Evolutionary conservation across 2,329 filamentous ascomycete species (phyloP).

Genomic region (Pezicula rhizophila): DNA sequence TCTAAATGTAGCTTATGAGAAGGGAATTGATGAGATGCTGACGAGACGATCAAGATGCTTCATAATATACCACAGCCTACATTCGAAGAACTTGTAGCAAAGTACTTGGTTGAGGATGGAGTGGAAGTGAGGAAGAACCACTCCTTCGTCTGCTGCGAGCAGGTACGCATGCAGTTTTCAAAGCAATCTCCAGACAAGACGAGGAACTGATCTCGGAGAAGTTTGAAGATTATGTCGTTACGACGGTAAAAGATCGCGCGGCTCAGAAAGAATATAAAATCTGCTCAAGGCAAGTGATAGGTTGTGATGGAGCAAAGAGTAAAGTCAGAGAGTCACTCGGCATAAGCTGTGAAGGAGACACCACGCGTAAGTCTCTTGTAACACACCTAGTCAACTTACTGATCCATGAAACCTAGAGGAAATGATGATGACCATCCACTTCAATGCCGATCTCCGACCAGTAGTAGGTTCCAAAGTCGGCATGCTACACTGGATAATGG

Average conservation of each 20-base stretch:
- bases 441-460: slow-evolving; percentile 34
- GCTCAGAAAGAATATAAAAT: slow-evolving; percentile 21
- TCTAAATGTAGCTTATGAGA: no score
- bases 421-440: slow-evolving; percentile 41
- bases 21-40: not conserved
- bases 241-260: slow-evolving; percentile 25
- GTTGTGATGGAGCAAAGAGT: slow-evolving; percentile 31
- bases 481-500: slow-evolving; percentile 40
- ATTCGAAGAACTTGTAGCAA: slow-evolving; percentile 31
- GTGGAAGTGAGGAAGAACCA: slow-evolving; percentile 28
- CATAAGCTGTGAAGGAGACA: slow-evolving; percentile 35
- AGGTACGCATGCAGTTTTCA: slow-evolving; percentile 20
- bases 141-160: slow-evolving; percentile 28
- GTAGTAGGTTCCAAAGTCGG: slow-evolving; percentile 32
- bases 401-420: slow-evolving; percentile 25
- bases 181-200: no score
- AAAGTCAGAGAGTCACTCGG: slow-evolving; percentile 21
- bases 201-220: slow-evolving; percentile 4
- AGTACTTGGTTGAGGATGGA: slow-evolving; percentile 20
- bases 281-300: slow-evolving; percentile 29
- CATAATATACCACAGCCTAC: slow-evolving; percentile 36
- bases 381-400: slow-evolving; percentile 1
- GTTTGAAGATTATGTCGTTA: slow-evolving; percentile 20
- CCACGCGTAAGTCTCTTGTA: slow-evolving; percentile 29
- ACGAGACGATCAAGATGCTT: slow-evolving; percentile 27